Evolutionary conservation across 129 eudicot genomes (phyloP).

Genomic region (Flaveria robusta): DNA sequence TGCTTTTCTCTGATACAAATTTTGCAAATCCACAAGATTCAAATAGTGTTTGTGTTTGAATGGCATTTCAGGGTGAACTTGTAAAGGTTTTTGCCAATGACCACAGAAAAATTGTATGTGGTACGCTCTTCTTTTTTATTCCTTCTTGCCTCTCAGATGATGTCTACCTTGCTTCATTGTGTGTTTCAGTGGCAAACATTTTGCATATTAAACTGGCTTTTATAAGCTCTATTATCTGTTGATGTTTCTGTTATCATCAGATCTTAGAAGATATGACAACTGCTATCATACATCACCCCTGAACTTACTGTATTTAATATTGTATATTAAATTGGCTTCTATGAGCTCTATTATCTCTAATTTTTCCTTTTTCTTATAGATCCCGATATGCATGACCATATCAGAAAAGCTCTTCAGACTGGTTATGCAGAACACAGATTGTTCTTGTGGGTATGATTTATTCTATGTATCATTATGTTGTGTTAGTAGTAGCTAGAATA

Average conservation of each 20-base stretch:
- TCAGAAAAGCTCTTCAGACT: slow-evolving; percentile 53
- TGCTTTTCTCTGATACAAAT: not conserved
- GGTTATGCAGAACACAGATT: slow-evolving; percentile 70
- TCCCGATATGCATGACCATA: slow-evolving; percentile 65
- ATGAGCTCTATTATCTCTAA: slow-evolving; percentile 3
- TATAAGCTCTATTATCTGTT: not conserved
- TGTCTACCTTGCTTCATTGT: not conserved
- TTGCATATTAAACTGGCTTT: not conserved
- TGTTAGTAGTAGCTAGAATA: not conserved
- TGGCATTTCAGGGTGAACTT: slow-evolving; percentile 75
- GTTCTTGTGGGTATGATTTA: slow-evolving; percentile 56
- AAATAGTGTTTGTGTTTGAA: slow-evolving; percentile 15
- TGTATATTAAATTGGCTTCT: not conserved
- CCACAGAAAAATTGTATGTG: slow-evolving; percentile 76
- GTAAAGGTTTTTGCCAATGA: slow-evolving; percentile 92
- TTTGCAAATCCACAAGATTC: not conserved
- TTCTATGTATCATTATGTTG: not conserved
- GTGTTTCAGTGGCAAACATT: not conserved
- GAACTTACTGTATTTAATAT: not conserved
- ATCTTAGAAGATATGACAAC: not conserved
- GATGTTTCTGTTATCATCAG: too few species aligned
- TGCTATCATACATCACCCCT: not conserved
- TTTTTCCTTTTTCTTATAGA: slow-evolving; percentile 47
- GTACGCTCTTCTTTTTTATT: slow-evolving; percentile 42
- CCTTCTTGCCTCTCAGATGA: slow-evolving; percentile 14